A percentile compares a stretch with the other conserved stretches of the same genome.
Evolutionary conservation across 116 monocot species (phyloP).

Genomic region (Iris pallida): DNA sequence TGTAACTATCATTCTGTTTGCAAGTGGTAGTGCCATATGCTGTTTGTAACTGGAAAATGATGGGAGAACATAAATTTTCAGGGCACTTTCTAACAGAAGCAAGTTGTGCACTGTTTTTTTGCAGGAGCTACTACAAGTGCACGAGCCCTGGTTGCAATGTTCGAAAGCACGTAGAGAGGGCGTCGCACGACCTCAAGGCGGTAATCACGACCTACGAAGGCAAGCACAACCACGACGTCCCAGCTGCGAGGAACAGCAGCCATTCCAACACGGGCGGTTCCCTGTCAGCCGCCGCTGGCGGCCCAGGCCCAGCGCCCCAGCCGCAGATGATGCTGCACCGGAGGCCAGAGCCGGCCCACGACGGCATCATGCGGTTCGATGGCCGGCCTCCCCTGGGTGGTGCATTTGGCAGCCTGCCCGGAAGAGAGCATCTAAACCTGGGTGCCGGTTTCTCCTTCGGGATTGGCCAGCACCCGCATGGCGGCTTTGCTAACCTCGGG

Average conservation of each 20-base stretch:
- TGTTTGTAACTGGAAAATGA: no score
- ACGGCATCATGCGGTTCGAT: conserved; percentile 21
- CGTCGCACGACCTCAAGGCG: conserved; percentile 67
- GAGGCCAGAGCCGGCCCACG: conserved; percentile 23
- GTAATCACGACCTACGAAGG: conserved; percentile 85
- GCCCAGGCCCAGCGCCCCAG: conserved; percentile 10
- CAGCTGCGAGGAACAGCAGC: conserved; percentile 55
- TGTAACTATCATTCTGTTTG: no score
- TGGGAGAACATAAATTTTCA: no score
- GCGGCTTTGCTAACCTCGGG: conserved; percentile 27
- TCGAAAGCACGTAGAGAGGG: conserved; percentile 79
- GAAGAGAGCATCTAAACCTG: conserved; percentile 22
- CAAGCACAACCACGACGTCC: conserved; percentile 86
- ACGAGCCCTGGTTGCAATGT: conserved; percentile 59
- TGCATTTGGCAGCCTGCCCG: conserved; percentile 11
- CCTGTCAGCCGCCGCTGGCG: conserved; percentile 10
- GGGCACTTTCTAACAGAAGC: neutral
- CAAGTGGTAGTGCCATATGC: no score
- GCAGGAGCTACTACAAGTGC: conserved; percentile 90
- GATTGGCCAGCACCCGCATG: conserved; percentile 28
- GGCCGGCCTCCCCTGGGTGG: conserved; percentile 8
- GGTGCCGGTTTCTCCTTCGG: conserved; percentile 35
- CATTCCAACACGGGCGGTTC: conserved; percentile 20
- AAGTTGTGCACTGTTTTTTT: neutral
- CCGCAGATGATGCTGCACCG: conserved; percentile 9